Evolutionary conservation across 495 filamentous ascomycete genomes (phyloP), one percentile per base, ranked within the genome.

Genomic region (Penicillium lividum): DNA sequence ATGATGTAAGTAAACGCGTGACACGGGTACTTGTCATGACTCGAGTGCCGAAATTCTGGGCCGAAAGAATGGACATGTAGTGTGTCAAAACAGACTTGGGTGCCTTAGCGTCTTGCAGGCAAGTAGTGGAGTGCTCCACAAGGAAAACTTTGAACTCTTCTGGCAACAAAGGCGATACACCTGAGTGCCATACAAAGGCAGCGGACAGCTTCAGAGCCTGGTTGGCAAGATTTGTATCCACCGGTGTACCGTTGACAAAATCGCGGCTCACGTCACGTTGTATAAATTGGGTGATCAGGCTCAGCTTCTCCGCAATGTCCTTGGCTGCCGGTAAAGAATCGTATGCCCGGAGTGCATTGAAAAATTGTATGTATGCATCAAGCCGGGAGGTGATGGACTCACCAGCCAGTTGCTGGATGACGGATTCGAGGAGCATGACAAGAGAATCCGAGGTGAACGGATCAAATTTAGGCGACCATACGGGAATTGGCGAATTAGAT

Each of bases 301-400:
- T 80, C 66, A 97, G 84, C 67, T 93, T 92, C n/a, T 82, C 82
- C 44, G 80, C 77, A 65, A 97, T 78, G 15, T 87, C 85, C 40
- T 87, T 82, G 27, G 83, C 76, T 36, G 91, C 84, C 1, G 89
- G 89, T 11, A 91, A 68, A 40, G 87, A 86, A 52, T 92, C 89
- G 51, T 93, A 94, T 7, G 88, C 84, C 59, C 89, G 86, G 54
- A 96, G 71, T 11, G 86, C 84, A n/a, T 83, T 83, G 18, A 87
- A 84, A 48, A 98, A 79, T 58, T 87, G 86, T 66, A 86, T 83
- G 67, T 98, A 97, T 16, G 91, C 88, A 73, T 98, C 94, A n/a
- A 93, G 66, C 61, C 88, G 85, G 10, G 84, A 84, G 47, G 80
- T 81, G 34, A 86, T 75, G 34, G 89, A 84, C 34, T 82, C 81